A percentile compares a stretch with the other conserved stretches of the same genome.
Conservation (phyloP, 2,329 filamentous ascomycete species). For the Macrophomina phaseolina region DNA sequence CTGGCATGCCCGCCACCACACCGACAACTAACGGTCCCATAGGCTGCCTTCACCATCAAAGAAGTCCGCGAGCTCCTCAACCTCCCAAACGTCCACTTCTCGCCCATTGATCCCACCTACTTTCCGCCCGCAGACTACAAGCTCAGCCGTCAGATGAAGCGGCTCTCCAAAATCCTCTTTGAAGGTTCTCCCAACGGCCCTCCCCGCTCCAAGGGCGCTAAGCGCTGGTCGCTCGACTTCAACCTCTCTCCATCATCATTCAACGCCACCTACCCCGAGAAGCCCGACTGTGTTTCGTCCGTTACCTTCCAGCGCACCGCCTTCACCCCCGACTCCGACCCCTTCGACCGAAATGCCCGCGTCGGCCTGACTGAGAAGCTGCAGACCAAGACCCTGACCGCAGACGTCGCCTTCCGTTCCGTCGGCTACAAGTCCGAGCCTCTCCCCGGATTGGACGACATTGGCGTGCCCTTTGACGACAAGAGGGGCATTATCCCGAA, state of each 20-base stretch:
- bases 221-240: slow-evolving; percentile 85
- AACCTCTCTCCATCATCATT: slow-evolving; percentile 80
- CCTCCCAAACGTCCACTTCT: slow-evolving; percentile 73
- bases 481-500: slow-evolving; percentile 79
- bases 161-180: slow-evolving; percentile 79
- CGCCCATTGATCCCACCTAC: slow-evolving; percentile 68
- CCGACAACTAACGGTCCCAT: too few relatives aligned
- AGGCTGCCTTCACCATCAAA: slow-evolving; percentile 90
- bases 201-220: slow-evolving; percentile 56
- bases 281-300: slow-evolving; percentile 61
- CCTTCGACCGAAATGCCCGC: slow-evolving; percentile 59
- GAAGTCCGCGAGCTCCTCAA: slow-evolving; percentile 88
- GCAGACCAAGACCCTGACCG: slow-evolving; percentile 58
- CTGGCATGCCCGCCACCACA: too few relatives aligned
- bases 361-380: slow-evolving; percentile 48
- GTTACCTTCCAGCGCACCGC: slow-evolving; percentile 68
- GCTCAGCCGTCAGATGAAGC: slow-evolving; percentile 76
- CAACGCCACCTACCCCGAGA: slow-evolving; percentile 50
- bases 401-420: slow-evolving; percentile 84
- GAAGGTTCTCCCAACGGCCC: slow-evolving; percentile 67
- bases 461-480: slow-evolving; percentile 80
- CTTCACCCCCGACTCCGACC: slow-evolving; percentile 45
- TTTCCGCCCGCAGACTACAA: slow-evolving; percentile 70
- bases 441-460: slow-evolving; percentile 73
- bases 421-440: slow-evolving; percentile 89